A percentile compares a stretch with the other conserved stretches of the same genome.
Evolutionary conservation across 176 grass and related monocot species (phyloP).

Genomic region (Rhynchospora breviuscula): DNA sequence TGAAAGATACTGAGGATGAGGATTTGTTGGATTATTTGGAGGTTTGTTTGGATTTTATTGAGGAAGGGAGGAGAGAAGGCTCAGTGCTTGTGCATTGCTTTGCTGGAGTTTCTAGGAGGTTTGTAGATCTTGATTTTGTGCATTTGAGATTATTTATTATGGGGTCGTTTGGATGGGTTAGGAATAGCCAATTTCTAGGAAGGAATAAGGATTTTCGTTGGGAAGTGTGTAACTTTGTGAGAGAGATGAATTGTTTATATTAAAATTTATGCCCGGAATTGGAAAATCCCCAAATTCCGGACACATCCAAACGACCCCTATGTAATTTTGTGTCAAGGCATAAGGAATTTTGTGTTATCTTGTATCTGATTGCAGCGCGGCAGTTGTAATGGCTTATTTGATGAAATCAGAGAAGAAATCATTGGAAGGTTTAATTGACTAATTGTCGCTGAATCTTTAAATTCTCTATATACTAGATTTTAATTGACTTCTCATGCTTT

Average conservation of each 20-base stretch:
- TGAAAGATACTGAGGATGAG: slow-evolving; percentile 82
- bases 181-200: too few relatives aligned
- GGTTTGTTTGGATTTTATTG: slow-evolving; percentile 67
- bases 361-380: slow-evolving; percentile 46
- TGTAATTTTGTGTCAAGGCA: neutral
- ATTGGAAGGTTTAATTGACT: slow-evolving; percentile 52
- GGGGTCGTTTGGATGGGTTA: too few relatives aligned
- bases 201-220: too few relatives aligned
- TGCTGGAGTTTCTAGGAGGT: slow-evolving; percentile 86
- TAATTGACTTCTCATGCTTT: neutral
- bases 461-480: neutral
- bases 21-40: slow-evolving; percentile 69
- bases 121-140: neutral
- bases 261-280: too few relatives aligned
- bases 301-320: too few relatives aligned
- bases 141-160: neutral
- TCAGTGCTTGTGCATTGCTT: slow-evolving; percentile 81
- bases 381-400: slow-evolving; percentile 65
- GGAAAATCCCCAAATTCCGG: too few relatives aligned
- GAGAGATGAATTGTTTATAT: too few relatives aligned
- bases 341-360: slow-evolving; percentile 7
- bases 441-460: slow-evolving; percentile 1
- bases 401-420: slow-evolving; percentile 90
- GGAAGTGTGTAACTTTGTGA: too few relatives aligned
- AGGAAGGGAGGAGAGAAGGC: slow-evolving; percentile 50